These are phyloP conservation scores for Saturnispora besseyi DNA, from an alignment of 805 yeast species.

Conservation along the genomic window DNA sequence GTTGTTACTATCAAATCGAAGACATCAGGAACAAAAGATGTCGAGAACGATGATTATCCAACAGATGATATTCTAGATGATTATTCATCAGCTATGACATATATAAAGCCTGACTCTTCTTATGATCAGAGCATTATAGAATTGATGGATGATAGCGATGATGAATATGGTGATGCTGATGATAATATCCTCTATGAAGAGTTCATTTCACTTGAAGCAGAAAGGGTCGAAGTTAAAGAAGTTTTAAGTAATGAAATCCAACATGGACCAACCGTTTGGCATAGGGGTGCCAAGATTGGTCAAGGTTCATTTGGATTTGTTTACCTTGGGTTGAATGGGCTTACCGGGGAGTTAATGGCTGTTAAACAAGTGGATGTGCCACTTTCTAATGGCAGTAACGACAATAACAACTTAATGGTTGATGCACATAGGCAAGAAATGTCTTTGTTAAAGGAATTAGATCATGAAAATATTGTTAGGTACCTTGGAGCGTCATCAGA, in stretches of 20 bases:
- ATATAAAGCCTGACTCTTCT: conserved; percentile 7
- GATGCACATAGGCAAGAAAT: conserved; percentile 81
- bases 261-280: conserved; percentile 73
- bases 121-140: conserved; percentile 36
- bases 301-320: conserved; percentile 94
- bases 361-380: conserved; percentile 79
- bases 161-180: conserved; percentile 17
- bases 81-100: conserved; percentile 4
- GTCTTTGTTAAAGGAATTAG: conserved; percentile 61
- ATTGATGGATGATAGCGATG: conserved; percentile 34
- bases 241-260: conserved; percentile 32
- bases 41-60: background rate
- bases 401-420: conserved; percentile 40
- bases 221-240: conserved; percentile 17
- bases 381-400: conserved; percentile 29
- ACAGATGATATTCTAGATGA: conserved; percentile 5
- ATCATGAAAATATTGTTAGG: conserved; percentile 88
- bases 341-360: conserved; percentile 94
- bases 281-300: conserved; percentile 88
- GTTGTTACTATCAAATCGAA: conserved; percentile 1
- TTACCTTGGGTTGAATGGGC: conserved; percentile 81
- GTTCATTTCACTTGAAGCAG: conserved; percentile 3
- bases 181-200: conserved; percentile 24
- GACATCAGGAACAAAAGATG: conserved; percentile 16
- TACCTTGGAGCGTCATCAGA: conserved; percentile 84